These are phyloP conservation scores for Nicotiana paniculata DNA, from an alignment of 257 asterid species.

Conservation along the genomic window DNA sequence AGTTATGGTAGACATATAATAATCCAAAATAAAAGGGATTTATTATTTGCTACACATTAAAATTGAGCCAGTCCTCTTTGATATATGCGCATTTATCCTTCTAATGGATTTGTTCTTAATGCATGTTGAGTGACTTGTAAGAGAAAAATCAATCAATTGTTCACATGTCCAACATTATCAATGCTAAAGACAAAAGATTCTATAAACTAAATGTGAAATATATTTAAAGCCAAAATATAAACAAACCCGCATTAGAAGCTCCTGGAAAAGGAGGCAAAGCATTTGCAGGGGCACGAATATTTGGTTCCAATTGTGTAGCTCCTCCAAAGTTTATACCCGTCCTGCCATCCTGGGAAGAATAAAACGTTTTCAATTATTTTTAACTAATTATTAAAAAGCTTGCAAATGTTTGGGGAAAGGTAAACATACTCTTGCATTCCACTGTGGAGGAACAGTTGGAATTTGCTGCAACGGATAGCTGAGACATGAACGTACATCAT, in stretches of 20 bases:
- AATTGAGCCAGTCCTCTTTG: not conserved
- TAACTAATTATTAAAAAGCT: not conserved
- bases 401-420: not conserved
- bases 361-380: not conserved
- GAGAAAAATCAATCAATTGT: not conserved
- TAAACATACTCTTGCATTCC: conserved; percentile 19
- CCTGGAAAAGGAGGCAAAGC: not conserved
- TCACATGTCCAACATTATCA: not conserved
- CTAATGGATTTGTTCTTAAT: not conserved
- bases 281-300: not conserved
- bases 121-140: not conserved
- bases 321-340: conserved; percentile 13
- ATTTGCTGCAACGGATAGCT: conserved; percentile 18
- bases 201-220: not conserved
- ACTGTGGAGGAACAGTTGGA: conserved; percentile 3
- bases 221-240: not conserved
- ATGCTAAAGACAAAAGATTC: not conserved
- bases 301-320: conserved; percentile 10
- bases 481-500: conserved; percentile 14
- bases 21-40: not conserved
- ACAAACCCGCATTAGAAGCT: conserved; percentile 4
- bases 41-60: not conserved
- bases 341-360: conserved; percentile 23
- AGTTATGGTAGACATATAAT: not conserved
- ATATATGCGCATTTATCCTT: not conserved